Percentiles rank a stretch among this genome's conserved stretches.
These are phyloP conservation scores for Jimgerdemannia flammicorona DNA, from an alignment of 192 early-diverging fungal genomes.

Conservation along the genomic window DNA sequence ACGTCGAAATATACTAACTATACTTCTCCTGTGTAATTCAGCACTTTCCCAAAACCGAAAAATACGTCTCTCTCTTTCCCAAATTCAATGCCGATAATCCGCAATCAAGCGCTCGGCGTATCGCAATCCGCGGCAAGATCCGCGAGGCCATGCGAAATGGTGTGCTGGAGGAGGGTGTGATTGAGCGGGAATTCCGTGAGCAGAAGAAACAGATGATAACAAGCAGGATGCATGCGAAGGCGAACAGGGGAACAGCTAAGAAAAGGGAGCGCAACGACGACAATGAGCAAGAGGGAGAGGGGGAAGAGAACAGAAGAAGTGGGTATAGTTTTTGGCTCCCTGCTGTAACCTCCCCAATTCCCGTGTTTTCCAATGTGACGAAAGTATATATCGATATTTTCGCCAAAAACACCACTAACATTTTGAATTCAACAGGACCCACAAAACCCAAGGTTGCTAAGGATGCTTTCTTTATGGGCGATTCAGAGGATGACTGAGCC, in stretches of 20 bases:
- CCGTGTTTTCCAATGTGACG: too few species aligned
- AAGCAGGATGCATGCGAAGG: neutral
- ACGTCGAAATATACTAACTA: too few species aligned
- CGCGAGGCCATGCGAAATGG: slow-evolving; percentile 8
- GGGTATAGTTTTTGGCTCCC: neutral
- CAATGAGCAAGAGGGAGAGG: neutral
- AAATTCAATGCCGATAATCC: slow-evolving; percentile 25
- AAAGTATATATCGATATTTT: too few species aligned
- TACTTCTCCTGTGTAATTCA: slow-evolving; percentile 3
- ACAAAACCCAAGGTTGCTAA: neutral
- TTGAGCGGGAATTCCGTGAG: neutral
- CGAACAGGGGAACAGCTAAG: neutral
- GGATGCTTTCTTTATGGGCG: neutral
- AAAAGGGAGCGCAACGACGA: neutral
- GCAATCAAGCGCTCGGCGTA: slow-evolving; percentile 3
- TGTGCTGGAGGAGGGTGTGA: slow-evolving; percentile 1
- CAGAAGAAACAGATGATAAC: neutral
- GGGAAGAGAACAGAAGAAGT: neutral
- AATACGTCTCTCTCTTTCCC: slow-evolving; percentile 42
- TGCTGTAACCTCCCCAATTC: too few species aligned
- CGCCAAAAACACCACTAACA: neutral
- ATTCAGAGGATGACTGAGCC: neutral
- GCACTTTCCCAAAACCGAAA: slow-evolving; percentile 39
- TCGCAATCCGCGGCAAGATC: slow-evolving; percentile 33
- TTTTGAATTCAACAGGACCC: neutral